These are phyloP conservation scores for Trichophyton schoenleinii DNA, from an alignment of 2,329 filamentous ascomycete species.

Conservation along the genomic window DNA sequence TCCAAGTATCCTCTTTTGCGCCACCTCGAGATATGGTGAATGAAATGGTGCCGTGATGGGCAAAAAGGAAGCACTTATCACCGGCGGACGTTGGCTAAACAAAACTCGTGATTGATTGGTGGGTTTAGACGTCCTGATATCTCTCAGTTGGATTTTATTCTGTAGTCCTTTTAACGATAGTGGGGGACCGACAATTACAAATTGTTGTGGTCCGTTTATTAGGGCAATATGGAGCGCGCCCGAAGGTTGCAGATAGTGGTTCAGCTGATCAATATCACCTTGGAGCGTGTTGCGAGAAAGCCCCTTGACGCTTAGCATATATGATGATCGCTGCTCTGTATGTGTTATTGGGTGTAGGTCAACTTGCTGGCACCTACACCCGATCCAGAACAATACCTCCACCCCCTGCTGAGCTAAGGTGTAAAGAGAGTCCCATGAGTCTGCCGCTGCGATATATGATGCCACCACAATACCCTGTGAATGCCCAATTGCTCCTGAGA, in stretches of 20 bases:
- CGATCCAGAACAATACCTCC: conserved; percentile 97
- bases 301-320: conserved; percentile 47
- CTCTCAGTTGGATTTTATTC: not conserved
- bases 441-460: conserved; percentile 76
- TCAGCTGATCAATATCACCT: conserved; percentile 35
- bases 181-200: conserved; percentile 91
- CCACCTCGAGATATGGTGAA: conserved; percentile 83
- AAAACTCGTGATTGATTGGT: conserved; percentile 88
- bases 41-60: conserved; percentile 98
- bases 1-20: conserved; percentile 68
- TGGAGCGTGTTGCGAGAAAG: not conserved
- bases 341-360: not conserved
- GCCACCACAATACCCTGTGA: conserved; percentile 94
- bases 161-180: conserved; percentile 83
- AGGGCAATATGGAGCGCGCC: conserved; percentile 87
- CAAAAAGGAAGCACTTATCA: conserved; percentile 50
- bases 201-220: conserved; percentile 90
- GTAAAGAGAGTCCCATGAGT: conserved; percentile 85
- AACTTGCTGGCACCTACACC: conserved; percentile 77
- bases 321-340: conserved; percentile 51
- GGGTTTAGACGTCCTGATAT: conserved; percentile 84
- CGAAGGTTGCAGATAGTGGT: conserved; percentile 67
- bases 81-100: conserved; percentile 62
- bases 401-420: conserved; percentile 67
- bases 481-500: conserved; percentile 82